Conservation (phyloP, 495 filamentous ascomycete genomes). For the Penicillium cataractarum region DNA sequence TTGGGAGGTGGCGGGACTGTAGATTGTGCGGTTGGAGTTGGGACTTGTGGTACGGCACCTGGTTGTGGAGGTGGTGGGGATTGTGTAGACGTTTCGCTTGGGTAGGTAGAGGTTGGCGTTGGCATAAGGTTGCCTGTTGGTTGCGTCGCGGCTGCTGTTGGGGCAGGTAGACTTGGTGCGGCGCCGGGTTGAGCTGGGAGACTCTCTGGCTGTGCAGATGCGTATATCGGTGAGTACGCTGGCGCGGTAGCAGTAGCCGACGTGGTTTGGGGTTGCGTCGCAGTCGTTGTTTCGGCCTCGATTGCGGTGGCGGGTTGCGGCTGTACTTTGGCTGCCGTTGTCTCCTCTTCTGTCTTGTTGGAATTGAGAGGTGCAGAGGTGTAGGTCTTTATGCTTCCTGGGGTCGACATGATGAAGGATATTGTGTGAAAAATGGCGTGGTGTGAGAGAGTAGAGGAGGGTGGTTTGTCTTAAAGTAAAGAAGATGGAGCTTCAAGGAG, state of each 20-base stretch:
- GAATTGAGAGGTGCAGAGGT: constrained; percentile 61
- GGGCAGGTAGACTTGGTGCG: constrained; percentile 25
- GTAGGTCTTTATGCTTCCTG: constrained; percentile 63
- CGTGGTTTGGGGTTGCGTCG: constrained; percentile 26
- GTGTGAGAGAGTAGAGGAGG: not conserved
- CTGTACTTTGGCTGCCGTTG: constrained; percentile 18
- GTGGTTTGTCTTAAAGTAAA: not conserved
- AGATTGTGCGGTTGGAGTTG: constrained; percentile 21
- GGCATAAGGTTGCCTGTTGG: constrained; percentile 15
- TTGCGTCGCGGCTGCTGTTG: constrained; percentile 31
- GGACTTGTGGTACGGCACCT: constrained; percentile 49
- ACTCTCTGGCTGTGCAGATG: constrained; percentile 48
- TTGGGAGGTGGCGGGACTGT: constrained; percentile 59
- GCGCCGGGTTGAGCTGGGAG: constrained; percentile 48
- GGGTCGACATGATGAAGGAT: constrained; percentile 35
- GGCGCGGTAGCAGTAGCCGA: constrained; percentile 42
- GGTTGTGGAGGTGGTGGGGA: constrained; percentile 64
- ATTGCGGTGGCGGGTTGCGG: constrained; percentile 49
- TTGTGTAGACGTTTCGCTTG: constrained; percentile 15
- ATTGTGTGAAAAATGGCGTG: not conserved
- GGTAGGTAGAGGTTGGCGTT: constrained; percentile 27
- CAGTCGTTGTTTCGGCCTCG: constrained; percentile 24
- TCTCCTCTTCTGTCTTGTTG: constrained; percentile 30
- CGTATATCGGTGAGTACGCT: constrained; percentile 47
- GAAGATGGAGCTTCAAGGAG: constrained; percentile 20